A percentile compares a stretch with the other conserved stretches of the same genome.
Evolutionary conservation across 1,139 yeast species (phyloP).

Genomic region (Diutina neorugosa): DNA sequence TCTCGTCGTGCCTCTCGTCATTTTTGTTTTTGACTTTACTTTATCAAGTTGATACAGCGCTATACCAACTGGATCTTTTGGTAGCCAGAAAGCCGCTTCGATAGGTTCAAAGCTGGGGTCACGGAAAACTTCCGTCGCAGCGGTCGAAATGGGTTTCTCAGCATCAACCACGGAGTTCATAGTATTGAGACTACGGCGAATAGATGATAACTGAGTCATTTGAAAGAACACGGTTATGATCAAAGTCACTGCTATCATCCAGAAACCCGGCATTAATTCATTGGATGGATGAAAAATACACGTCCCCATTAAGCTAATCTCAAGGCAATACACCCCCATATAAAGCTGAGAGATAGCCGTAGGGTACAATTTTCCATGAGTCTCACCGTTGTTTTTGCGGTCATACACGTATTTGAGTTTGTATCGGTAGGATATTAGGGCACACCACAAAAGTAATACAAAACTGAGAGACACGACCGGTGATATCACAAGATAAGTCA

Average conservation of each 20-base stretch:
- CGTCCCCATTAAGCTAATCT: slow-evolving; percentile 64
- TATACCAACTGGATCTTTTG: neutral
- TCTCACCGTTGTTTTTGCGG: slow-evolving; percentile 42
- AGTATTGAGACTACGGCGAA: neutral
- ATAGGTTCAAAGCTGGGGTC: neutral
- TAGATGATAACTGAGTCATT: slow-evolving; percentile 6
- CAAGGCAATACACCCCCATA: slow-evolving; percentile 71
- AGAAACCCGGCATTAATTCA: slow-evolving; percentile 22
- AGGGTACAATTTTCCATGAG: slow-evolving; percentile 62
- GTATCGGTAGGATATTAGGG: slow-evolving; percentile 58
- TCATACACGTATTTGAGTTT: slow-evolving; percentile 44
- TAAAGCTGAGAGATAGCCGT: slow-evolving; percentile 63
- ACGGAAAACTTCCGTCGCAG: neutral
- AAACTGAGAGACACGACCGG: slow-evolving; percentile 64
- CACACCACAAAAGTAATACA: slow-evolving; percentile 42
- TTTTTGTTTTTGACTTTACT: neutral
- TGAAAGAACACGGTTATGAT: slow-evolving; percentile 23
- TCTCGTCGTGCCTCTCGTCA: neutral
- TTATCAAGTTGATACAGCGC: neutral
- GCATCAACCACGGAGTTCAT: neutral
- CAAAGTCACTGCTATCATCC: slow-evolving; percentile 33
- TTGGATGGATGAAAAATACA: slow-evolving; percentile 37
- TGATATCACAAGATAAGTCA: slow-evolving; percentile 65
- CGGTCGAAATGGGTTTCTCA: neutral
- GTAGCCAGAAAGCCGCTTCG: neutral